Evolutionary conservation across 257 asterid genomes (phyloP), one percentile per base, ranked within the genome.

Genomic region (Oldenlandia corymbosa): DNA sequence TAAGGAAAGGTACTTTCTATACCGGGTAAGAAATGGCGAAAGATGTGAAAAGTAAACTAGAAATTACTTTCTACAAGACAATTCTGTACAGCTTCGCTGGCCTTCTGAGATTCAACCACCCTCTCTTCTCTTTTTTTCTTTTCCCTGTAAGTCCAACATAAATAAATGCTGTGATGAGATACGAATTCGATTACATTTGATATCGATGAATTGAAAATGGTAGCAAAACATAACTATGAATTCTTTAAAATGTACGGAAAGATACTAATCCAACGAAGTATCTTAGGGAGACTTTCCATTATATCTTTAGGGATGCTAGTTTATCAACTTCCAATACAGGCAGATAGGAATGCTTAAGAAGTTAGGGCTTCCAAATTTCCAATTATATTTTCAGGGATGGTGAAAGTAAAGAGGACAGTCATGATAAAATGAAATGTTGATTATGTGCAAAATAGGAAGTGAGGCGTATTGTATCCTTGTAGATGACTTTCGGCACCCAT

Each of bases 111-210:
- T 74, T 82, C 83, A 16, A 79, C 75, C 78, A 79, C 75, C 78
- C 99, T 81, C 74, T 83, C 99, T 78, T 81, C 90, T 62, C 80
- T 69, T 65, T 93, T 93, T 84, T 90, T 90, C 77, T 86, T 90
- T 85, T 93, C 99, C 84, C 99, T 93, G 80, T 58, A 57, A 61
- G 1, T 16, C 11, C 17, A 51, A 43, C 64, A 48, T 31, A 42
- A 49, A 69, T 31, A 62, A 20, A n/a, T n/a, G n/a, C n/a, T n/a
- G n/a, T n/a, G 14, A 60, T 24, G 20, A 36, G 10, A 46, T 6
- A 39, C 2, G 30, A 43, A 43, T 41, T 1, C 21, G 17, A 56
- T 16, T 32, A 27, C 18, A 18, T 21, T 7, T 46, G 10, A 23
- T n/a, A 27, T 17, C 4, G 58, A 30, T 47, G n/a, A 54, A 13